Evolutionary conservation across 345 rosid genomes (phyloP).

Genomic region (Anastatica hierochuntica): DNA sequence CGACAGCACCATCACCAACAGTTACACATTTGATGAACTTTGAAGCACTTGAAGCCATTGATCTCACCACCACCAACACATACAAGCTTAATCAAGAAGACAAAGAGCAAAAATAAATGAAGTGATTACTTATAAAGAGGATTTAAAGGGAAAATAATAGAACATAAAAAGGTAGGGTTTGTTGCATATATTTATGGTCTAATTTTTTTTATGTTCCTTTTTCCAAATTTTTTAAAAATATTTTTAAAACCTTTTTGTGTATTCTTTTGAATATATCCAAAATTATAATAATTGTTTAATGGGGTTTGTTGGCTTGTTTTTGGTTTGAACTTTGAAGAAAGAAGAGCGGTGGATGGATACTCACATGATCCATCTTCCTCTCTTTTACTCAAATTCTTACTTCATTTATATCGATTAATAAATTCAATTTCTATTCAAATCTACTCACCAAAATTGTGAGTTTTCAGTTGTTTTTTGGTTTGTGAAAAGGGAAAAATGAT

Average conservation of each 20-base stretch:
- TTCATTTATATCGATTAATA: conserved; percentile 1
- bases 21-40: conserved; percentile 31
- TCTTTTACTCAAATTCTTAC: conserved; percentile 12
- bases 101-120: neutral
- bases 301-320: conserved; percentile 17
- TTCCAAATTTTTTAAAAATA: no score
- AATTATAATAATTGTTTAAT: no score
- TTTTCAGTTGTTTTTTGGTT: no score
- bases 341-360: conserved; percentile 4
- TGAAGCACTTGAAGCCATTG: conserved; percentile 28
- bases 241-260: neutral
- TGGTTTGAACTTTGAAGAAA: no score
- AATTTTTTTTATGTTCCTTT: neutral
- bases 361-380: conserved; percentile 20
- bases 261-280: no score
- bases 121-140: conserved; percentile 27
- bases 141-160: neutral
- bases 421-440: no score
- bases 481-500: no score
- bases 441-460: no score
- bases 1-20: conserved; percentile 34
- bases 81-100: neutral
- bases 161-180: conserved; percentile 17
- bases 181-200: conserved; percentile 17
- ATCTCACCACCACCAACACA: conserved; percentile 5